phyloP scores from a whole-genome alignment of 2,329 filamentous ascomycete species.

The Clonostachys rosea region DNA sequence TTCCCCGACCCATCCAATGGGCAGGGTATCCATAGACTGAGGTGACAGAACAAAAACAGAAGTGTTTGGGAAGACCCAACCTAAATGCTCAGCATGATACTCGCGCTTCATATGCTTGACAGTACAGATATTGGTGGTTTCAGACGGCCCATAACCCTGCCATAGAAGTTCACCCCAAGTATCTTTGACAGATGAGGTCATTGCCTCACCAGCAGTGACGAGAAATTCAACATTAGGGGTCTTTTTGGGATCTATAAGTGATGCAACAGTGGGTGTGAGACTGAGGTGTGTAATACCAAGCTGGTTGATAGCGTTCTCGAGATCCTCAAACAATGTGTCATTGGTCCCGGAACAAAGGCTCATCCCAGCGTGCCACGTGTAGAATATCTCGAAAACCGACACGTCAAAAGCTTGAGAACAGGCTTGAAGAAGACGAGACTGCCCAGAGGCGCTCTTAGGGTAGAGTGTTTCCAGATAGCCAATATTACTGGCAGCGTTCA shows the following conservation, averaged over 20 bases:
- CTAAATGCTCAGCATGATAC: constrained; percentile 72
- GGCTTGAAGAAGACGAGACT: constrained; percentile 68
- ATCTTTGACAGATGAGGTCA: constrained; percentile 67
- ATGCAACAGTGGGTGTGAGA: constrained; percentile 80
- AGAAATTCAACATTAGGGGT: constrained; percentile 71
- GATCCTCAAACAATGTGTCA: constrained; percentile 67
- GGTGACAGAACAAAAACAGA: constrained; percentile 61
- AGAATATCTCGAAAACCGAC: constrained; percentile 89
- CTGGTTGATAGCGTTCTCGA: constrained; percentile 61
- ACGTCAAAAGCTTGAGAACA: constrained; percentile 85
- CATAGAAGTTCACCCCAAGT: constrained; percentile 68
- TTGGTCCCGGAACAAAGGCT: constrained; percentile 73
- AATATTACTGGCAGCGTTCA: constrained; percentile 75
- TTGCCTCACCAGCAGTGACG: constrained; percentile 75
- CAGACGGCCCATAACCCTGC: constrained; percentile 80
- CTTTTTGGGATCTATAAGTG: constrained; percentile 62
- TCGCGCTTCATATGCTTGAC: constrained; percentile 55
- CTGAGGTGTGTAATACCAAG: constrained; percentile 74
- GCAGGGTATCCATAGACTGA: constrained; percentile 46
- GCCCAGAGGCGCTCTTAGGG: constrained; percentile 33
- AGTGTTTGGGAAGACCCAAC: constrained; percentile 68
- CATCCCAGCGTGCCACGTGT: constrained; percentile 74
- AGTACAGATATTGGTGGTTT: constrained; percentile 85
- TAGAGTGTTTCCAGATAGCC: constrained; percentile 62
- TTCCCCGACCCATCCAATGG: constrained; percentile 72